Evolutionary conservation across 768 basidiomycete genomes (phyloP).

Genomic region (Leccinum boreale): DNA sequence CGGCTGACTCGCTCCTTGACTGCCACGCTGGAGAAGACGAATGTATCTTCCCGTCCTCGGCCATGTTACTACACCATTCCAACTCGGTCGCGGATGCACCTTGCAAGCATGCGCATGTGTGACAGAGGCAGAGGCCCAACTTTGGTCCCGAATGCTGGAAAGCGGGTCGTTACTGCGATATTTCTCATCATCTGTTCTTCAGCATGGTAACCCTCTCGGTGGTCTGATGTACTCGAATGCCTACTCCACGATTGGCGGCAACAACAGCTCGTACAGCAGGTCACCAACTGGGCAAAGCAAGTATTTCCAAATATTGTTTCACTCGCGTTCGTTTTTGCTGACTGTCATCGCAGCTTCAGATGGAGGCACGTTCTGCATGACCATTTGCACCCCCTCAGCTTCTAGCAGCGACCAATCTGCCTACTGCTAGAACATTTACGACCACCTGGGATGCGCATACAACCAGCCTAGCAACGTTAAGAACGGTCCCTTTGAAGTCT

Average conservation of each 20-base stretch:
- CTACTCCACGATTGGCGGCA: conserved; percentile 40
- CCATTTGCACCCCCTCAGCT: conserved; percentile 59
- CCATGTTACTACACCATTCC: conserved; percentile 19
- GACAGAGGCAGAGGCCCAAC: conserved; percentile 5
- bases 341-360: conserved; percentile 49
- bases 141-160: no score
- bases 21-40: conserved; percentile 3
- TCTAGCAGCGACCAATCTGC: conserved; percentile 37
- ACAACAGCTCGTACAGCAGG: conserved; percentile 48
- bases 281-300: conserved; percentile 64
- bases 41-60: conserved; percentile 10
- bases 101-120: conserved; percentile 26
- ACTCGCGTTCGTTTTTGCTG: not conserved
- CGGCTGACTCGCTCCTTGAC: conserved; percentile 26
- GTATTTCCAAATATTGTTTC: conserved; percentile 13
- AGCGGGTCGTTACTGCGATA: no score
- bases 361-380: conserved; percentile 59
- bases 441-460: conserved; percentile 68
- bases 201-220: conserved; percentile 82
- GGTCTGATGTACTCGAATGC: conserved; percentile 63
- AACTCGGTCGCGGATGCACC: conserved; percentile 26
- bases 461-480: conserved; percentile 66
- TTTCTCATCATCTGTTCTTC: conserved; percentile 4
- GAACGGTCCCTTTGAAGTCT: conserved; percentile 59
- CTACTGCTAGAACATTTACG: conserved; percentile 70